Base-by-base conservation (phyloP, 225 moss, liverwort and hornwort genomes). In the Straminergon stramineum region DNA sequence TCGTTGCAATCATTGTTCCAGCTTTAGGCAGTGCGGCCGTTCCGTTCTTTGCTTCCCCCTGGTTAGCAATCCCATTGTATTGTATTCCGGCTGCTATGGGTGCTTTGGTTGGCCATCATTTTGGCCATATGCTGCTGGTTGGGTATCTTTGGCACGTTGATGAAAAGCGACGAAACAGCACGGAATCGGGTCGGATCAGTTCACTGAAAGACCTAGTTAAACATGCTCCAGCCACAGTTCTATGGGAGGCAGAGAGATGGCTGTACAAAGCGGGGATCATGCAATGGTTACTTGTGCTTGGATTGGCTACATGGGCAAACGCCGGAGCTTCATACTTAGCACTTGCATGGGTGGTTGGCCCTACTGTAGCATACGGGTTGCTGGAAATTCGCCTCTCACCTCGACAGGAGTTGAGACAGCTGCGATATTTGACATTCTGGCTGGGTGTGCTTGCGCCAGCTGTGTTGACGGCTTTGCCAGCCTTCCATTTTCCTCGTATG, bases 201-300 rank as follows among this genome's bases (percentile, higher is more conserved):
- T 75, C 89, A 22, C 23, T 75, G 77, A 87, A 83, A 67, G 89
- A 60, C 56, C 82, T 63, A n/a, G 77, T 58, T 51, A 87, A 84
- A 76, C 64, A 89, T 56, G 86, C 90, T 67, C 89, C 92, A 67
- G 64, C 30, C 26, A 75, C 66, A 63, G 93, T 91, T 48, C 63
- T 90, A 60, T 96, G 93, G 92, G 96, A 96, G 84, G 92, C 96
- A 57, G 96, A 99, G 92, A 94, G 99, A 82, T 96, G 92, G 95
- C 92, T 97, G 90, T 99, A 94, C 71, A 99, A 99, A 92, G 99
- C 96, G 81, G 99, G 94, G 64, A 94, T 97, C 81, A 90, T 96
- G 91, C 96, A 96, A 90, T 99, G 97, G 99, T 53, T 94, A 22
- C 24, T 95, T 86, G 81, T 97, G 66, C 97, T 99, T 90, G 97